A percentile compares a stretch with the other conserved stretches of the same genome.
phyloP scores from a whole-genome alignment of 768 basidiomycete genomes.

The Calocera cornea region DNA sequence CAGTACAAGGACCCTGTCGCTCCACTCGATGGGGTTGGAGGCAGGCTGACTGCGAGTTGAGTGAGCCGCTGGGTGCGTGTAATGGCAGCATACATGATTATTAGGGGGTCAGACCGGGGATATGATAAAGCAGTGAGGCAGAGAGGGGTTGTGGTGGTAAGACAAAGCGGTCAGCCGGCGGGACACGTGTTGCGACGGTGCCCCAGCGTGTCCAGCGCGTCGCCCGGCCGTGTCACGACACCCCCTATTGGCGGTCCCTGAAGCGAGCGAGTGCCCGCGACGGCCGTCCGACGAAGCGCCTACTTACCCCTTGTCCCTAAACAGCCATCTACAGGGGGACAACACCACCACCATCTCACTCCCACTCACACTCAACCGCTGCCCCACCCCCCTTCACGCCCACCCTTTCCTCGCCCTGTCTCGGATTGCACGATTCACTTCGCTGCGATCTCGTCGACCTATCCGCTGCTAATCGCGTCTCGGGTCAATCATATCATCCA shows the following conservation, averaged over 20 bases:
- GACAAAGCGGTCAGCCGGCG: not conserved
- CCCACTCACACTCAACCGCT: not conserved
- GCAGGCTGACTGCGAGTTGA: not conserved
- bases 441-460: not conserved
- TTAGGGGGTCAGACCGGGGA: not conserved
- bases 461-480: not conserved
- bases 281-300: not conserved
- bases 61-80: not conserved
- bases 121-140: not conserved
- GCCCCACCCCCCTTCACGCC: not conserved
- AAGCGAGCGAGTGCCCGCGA: not conserved
- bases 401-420: not conserved
- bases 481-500: not conserved
- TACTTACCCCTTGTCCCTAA: constrained; percentile 1
- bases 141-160: not conserved
- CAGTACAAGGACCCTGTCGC: not conserved
- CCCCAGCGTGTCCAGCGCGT: not conserved
- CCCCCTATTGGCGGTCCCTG: not conserved
- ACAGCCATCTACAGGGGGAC: constrained; percentile 1
- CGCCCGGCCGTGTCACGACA: no score
- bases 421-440: constrained; percentile 6
- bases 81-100: not conserved
- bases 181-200: constrained; percentile 1
- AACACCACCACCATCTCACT: not conserved
- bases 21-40: not conserved